Evolutionary conservation across 2,329 filamentous ascomycete genomes (phyloP).

Genomic region (Calycina marina): DNA sequence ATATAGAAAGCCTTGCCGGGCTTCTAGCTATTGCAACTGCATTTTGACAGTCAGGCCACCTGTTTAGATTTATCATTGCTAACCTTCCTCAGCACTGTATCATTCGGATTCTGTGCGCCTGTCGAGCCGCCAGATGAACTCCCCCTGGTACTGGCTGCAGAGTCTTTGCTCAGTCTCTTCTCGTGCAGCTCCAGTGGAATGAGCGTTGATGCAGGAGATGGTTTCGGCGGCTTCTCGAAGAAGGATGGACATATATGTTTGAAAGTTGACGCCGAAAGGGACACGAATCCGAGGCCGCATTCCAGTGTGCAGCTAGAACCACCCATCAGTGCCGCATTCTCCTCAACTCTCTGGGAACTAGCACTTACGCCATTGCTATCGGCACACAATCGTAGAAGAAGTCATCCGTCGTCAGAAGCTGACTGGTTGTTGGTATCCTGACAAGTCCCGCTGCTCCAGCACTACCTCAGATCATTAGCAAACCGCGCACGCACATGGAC

Average conservation of each 20-base stretch:
- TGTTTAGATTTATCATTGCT: not conserved
- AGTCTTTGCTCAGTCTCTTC: not conserved
- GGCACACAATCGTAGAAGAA: conserved; percentile 7
- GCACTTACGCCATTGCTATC: conserved; percentile 4
- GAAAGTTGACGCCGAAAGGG: conserved; percentile 3
- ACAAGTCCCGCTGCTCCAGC: conserved; percentile 3
- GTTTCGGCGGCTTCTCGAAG: not conserved
- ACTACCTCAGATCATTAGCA: conserved; percentile 1
- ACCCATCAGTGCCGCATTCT: not conserved
- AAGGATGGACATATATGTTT: conserved; percentile 2
- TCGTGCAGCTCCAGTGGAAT: not conserved
- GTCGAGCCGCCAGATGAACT: not conserved
- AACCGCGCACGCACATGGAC: not conserved
- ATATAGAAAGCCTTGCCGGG: no score
- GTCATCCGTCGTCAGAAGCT: conserved; percentile 4
- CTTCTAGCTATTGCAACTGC: no score
- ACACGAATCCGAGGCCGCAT: conserved; percentile 3
- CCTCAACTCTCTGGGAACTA: not conserved
- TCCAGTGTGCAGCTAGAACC: conserved; percentile 6
- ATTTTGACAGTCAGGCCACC: no score
- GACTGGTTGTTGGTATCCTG: conserved; percentile 4
- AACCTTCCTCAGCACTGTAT: not conserved
- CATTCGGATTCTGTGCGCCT: not conserved
- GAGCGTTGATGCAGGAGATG: not conserved
- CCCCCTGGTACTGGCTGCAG: not conserved